Percentiles rank a stretch among this genome's conserved stretches.
These are phyloP conservation scores for Microsporum canis DNA, from an alignment of 2,329 filamentous ascomycete genomes.

Conservation along the genomic window DNA sequence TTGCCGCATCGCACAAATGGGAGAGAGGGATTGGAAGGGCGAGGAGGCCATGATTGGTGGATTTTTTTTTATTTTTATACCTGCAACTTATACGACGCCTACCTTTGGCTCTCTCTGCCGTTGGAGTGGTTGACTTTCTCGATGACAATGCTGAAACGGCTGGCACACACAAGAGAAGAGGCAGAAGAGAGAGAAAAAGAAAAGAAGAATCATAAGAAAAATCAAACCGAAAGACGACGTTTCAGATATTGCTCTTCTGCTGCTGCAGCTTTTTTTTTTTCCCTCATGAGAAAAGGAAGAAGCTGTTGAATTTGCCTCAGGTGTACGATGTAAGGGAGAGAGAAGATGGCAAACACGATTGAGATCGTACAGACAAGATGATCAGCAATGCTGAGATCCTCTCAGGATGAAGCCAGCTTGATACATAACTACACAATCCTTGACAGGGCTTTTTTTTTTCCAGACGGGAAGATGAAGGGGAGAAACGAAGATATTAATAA, in stretches of 20 bases:
- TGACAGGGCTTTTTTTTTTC: neutral
- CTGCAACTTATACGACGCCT: neutral
- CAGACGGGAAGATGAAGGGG: neutral
- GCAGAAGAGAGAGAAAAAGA: neutral
- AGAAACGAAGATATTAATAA: neutral
- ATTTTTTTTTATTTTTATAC: neutral
- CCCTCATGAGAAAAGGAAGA: neutral
- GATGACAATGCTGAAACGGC: neutral
- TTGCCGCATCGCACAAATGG: conserved; percentile 1
- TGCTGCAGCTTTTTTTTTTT: neutral
- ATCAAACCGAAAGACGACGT: neutral
- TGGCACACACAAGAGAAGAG: neutral
- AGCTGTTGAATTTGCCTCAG: neutral
- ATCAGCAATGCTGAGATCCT: neutral
- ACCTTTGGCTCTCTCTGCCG: neutral
- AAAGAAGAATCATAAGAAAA: neutral
- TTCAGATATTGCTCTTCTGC: neutral
- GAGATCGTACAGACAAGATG: neutral
- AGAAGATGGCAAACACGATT: neutral
- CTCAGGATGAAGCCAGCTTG: neutral
- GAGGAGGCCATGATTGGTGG: neutral
- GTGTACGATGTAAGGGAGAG: neutral
- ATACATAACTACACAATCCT: neutral
- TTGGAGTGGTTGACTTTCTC: neutral
- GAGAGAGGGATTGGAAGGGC: neutral